A percentile compares a stretch with the other conserved stretches of the same genome.
phyloP scores from a whole-genome alignment of 257 asterid species.

The Agastache rugosa region DNA sequence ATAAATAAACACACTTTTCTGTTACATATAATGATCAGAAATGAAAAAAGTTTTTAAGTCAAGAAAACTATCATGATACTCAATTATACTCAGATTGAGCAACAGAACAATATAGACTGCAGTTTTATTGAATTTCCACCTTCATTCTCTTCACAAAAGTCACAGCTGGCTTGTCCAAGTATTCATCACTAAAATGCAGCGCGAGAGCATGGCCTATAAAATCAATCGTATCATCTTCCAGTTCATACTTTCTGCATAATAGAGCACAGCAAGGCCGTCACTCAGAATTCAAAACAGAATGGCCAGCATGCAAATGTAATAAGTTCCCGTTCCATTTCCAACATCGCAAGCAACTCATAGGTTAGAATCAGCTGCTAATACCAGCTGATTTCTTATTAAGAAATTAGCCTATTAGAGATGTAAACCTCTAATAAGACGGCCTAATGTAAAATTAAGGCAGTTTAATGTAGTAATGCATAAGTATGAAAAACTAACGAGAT shows the following conservation, averaged over 20 bases:
- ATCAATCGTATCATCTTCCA: conserved; percentile 90
- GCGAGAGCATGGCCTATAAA: conserved; percentile 97
- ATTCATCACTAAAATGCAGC: conserved; percentile 68
- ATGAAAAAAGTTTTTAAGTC: not conserved
- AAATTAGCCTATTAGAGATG: no score
- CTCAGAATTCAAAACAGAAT: conserved; percentile 7
- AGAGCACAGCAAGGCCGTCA: conserved; percentile 2
- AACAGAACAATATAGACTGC: conserved; percentile 13
- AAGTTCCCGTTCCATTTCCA: not conserved
- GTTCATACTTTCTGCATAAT: conserved; percentile 83
- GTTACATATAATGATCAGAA: not conserved
- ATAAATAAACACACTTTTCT: not conserved
- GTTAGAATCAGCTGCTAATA: not conserved
- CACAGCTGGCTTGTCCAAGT: conserved; percentile 89
- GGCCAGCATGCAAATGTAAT: not conserved
- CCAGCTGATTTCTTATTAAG: not conserved
- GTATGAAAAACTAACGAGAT: conserved; percentile 60
- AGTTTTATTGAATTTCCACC: conserved; percentile 45
- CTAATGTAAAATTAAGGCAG: no score
- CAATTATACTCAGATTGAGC: not conserved
- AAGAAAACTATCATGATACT: conserved; percentile 9
- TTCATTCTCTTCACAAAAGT: conserved; percentile 87
- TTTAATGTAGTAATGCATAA: not conserved
- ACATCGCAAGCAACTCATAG: not conserved
- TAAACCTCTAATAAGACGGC: conserved; percentile 3